phyloP scores from a whole-genome alignment of 2,329 filamentous ascomycete species.

The Lachnellula suecica region DNA sequence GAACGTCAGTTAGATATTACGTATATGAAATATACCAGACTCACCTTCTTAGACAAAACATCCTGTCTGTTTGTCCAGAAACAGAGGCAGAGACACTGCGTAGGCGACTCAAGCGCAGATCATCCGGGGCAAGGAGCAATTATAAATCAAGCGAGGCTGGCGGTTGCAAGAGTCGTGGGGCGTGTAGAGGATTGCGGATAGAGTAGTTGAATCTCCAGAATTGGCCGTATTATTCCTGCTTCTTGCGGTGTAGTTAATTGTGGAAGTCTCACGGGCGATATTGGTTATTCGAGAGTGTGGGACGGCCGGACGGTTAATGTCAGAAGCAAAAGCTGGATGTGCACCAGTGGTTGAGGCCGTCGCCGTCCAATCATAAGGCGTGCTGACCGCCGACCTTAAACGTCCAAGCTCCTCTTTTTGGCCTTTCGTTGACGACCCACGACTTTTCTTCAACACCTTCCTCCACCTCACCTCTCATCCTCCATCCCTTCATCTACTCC shows the following conservation, averaged over 20 bases:
- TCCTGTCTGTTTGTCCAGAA: constrained; percentile 31
- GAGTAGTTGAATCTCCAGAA: no score
- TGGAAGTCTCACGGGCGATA: no score
- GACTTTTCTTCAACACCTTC: no score
- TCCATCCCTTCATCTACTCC: constrained; percentile 4
- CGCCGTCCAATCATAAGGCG: not conserved
- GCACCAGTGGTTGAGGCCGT: no score
- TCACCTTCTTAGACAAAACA: constrained; percentile 65
- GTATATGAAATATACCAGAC: constrained; percentile 1
- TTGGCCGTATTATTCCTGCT: no score
- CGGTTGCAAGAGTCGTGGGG: not conserved
- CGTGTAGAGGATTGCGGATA: not conserved
- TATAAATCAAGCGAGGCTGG: constrained; percentile 1
- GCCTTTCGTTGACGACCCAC: no score
- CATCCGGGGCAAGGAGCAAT: constrained; percentile 18
- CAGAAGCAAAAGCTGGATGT: no score
- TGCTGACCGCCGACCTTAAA: not conserved
- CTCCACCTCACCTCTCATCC: not conserved
- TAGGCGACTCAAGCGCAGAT: constrained; percentile 17
- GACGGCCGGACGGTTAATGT: not conserved
- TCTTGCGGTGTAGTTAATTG: no score
- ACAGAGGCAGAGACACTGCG: not conserved
- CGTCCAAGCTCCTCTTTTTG: constrained; percentile 3
- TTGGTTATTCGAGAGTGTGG: no score
- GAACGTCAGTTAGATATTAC: constrained; percentile 16